Conservation (phyloP, 371 early-diverging fungal species). For the Syncephalastrum contaminatum region DNA sequence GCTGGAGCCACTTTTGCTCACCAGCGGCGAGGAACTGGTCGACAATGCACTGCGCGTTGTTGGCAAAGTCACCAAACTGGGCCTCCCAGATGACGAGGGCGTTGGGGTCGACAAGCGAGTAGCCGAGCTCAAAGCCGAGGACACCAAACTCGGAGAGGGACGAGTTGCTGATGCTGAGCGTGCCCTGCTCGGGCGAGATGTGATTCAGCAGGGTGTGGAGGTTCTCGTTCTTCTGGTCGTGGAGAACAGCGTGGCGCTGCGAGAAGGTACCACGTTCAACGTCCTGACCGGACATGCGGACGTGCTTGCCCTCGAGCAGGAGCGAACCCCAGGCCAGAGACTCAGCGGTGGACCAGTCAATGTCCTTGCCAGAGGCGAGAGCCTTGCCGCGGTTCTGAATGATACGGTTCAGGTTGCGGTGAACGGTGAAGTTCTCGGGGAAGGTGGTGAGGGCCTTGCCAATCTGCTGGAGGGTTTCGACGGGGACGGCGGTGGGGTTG, state of each 20-base stretch:
- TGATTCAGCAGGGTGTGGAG: conserved; percentile 80
- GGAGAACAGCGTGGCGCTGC: conserved; percentile 94
- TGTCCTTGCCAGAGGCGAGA: conserved; percentile 70
- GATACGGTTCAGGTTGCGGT: conserved; percentile 85
- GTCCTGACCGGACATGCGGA: conserved; percentile 95
- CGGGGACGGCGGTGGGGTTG: conserved; percentile 78
- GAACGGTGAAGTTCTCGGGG: conserved; percentile 86
- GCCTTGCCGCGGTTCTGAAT: conserved; percentile 81
- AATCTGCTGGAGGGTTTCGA: conserved; percentile 74
- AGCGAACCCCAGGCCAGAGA: conserved; percentile 92
- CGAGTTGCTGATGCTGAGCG: conserved; percentile 90
- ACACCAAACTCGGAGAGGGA: conserved; percentile 95
- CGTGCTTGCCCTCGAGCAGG: conserved; percentile 86
- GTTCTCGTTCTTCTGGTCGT: conserved; percentile 82
- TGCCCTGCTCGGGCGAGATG: conserved; percentile 80
- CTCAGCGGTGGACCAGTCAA: conserved; percentile 98
- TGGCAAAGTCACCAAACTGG: conserved; percentile 98
- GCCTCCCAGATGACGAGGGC: conserved; percentile 96
- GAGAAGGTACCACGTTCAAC: conserved; percentile 98
- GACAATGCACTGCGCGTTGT: conserved; percentile 95
- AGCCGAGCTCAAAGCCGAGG: conserved; percentile 96
- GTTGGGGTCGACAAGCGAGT: conserved; percentile 91
- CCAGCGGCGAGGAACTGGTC: conserved; percentile 96
- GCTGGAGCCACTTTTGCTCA: conserved; percentile 97
- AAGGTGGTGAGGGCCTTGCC: conserved; percentile 78